A percentile compares a stretch with the other conserved stretches of the same genome.
These are phyloP conservation scores for Blastobotrys aristatus DNA, from an alignment of 1,139 yeast species.

Conservation along the genomic window DNA sequence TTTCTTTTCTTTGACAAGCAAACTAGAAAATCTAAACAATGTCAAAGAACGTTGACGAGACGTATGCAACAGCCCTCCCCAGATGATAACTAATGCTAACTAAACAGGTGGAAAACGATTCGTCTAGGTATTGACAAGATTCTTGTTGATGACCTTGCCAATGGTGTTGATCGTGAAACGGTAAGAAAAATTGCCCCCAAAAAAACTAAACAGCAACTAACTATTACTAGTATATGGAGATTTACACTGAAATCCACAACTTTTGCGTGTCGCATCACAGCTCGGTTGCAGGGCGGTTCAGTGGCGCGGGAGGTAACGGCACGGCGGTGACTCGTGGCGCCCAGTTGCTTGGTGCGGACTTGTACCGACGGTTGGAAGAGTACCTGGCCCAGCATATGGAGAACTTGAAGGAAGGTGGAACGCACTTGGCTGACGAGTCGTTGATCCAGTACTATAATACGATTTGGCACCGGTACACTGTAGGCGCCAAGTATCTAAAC, in stretches of 20 bases:
- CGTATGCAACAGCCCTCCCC: constrained; percentile 21
- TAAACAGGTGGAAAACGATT: constrained; percentile 37
- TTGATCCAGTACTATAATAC: constrained; percentile 81
- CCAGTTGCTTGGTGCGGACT: constrained; percentile 77
- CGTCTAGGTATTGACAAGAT: constrained; percentile 37
- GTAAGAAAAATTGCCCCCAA: too few relatives aligned
- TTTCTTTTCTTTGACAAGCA: too few relatives aligned
- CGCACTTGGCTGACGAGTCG: constrained; percentile 44
- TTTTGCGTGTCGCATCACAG: constrained; percentile 84
- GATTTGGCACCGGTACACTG: constrained; percentile 83
- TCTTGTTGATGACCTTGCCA: constrained; percentile 35
- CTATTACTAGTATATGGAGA: constrained; percentile 33
- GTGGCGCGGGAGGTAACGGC: constrained; percentile 11
- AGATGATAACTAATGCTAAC: constrained; percentile 1
- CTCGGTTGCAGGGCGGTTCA: constrained; percentile 25
- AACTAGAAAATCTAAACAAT: too few relatives aligned
- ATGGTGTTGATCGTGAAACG: constrained; percentile 35
- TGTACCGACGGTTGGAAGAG: constrained; percentile 63
- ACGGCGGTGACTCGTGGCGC: constrained; percentile 32
- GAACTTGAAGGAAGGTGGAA: constrained; percentile 34
- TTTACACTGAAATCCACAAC: constrained; percentile 71
- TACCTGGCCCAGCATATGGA: constrained; percentile 62
- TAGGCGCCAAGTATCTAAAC: constrained; percentile 88
- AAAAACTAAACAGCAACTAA: constrained; percentile 5
- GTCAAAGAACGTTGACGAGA: constrained; percentile 26